Evolutionary conservation across 768 basidiomycete species (phyloP).

Genomic region (Cyathus striatus): DNA sequence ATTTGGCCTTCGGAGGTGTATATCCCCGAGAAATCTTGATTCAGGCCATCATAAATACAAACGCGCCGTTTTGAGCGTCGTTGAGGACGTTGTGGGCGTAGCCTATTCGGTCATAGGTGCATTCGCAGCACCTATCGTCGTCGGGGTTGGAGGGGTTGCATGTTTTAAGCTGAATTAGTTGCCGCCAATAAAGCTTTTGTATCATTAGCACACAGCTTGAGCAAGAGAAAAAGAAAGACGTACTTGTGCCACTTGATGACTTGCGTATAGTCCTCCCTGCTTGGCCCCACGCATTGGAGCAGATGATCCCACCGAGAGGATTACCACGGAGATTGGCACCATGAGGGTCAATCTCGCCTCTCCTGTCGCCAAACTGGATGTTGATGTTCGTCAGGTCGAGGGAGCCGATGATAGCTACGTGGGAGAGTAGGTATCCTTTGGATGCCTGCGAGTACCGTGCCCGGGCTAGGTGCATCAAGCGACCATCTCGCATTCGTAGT

Average conservation of each 20-base stretch:
- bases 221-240: constrained; percentile 32
- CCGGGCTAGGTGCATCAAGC: constrained; percentile 72
- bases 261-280: constrained; percentile 43
- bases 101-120: constrained; percentile 68
- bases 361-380: constrained; percentile 46
- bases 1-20: constrained; percentile 33
- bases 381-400: constrained; percentile 58
- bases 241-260: constrained; percentile 66
- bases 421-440: constrained; percentile 58
- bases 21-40: constrained; percentile 51
- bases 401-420: constrained; percentile 58
- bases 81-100: constrained; percentile 65
- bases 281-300: constrained; percentile 46
- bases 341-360: constrained; percentile 77
- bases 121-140: constrained; percentile 50
- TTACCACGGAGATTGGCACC: constrained; percentile 76
- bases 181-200: constrained; percentile 58
- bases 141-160: constrained; percentile 53
- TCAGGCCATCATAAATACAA: constrained; percentile 58
- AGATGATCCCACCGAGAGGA: constrained; percentile 69
- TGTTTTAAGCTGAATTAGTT: constrained; percentile 59
- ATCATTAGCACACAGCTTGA: background rate
- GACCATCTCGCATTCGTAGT: constrained; percentile 69
- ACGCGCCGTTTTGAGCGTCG: constrained; percentile 47
- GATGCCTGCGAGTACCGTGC: constrained; percentile 63